A percentile compares a stretch with the other conserved stretches of the same genome.
phyloP scores from a whole-genome alignment of 2,329 filamentous ascomycete species.

The Fusarium sp. region DNA sequence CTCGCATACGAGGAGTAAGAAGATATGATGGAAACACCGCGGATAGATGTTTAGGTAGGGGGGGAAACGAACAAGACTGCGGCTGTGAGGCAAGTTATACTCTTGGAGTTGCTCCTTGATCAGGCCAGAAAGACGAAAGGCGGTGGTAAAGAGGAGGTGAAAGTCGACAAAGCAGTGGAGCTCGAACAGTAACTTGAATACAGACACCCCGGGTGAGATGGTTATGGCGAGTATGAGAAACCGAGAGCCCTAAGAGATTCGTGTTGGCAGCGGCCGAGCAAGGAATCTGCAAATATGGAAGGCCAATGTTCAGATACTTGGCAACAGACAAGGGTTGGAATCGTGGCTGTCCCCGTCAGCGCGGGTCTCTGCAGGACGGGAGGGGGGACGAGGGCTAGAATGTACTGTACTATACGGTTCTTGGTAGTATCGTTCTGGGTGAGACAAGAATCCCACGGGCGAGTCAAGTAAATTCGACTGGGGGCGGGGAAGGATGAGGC shows the following conservation, averaged over 20 bases:
- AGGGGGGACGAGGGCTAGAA: conserved; percentile 18
- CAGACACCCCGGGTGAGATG: conserved; percentile 39
- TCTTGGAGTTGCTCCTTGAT: conserved; percentile 38
- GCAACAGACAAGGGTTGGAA: conserved; percentile 31
- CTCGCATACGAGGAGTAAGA: conserved; percentile 19
- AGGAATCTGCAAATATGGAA: conserved; percentile 30
- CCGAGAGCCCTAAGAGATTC: conserved; percentile 32
- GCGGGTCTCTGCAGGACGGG: conserved; percentile 40
- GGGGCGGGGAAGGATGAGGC: conserved; percentile 28
- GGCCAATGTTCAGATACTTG: conserved; percentile 12
- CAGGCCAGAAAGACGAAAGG: conserved; percentile 46
- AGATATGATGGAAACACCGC: conserved; percentile 14
- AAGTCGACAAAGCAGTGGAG: conserved; percentile 49
- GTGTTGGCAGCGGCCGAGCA: conserved; percentile 29
- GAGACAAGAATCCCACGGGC: conserved; percentile 30
- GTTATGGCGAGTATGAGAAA: conserved; percentile 33
- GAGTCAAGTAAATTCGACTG: conserved; percentile 10
- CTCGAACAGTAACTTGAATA: conserved; percentile 25
- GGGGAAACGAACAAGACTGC: conserved; percentile 24
- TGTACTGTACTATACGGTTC: conserved; percentile 35
- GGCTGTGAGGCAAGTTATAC: conserved; percentile 42
- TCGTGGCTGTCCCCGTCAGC: conserved; percentile 41
- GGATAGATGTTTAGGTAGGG: conserved; percentile 27
- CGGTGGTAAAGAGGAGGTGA: conserved; percentile 45
- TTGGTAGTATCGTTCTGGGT: conserved; percentile 24